Evolutionary conservation across 331 rosid species (phyloP), one percentile per base, ranked within the genome.

Genomic region (Ulmus americana): DNA sequence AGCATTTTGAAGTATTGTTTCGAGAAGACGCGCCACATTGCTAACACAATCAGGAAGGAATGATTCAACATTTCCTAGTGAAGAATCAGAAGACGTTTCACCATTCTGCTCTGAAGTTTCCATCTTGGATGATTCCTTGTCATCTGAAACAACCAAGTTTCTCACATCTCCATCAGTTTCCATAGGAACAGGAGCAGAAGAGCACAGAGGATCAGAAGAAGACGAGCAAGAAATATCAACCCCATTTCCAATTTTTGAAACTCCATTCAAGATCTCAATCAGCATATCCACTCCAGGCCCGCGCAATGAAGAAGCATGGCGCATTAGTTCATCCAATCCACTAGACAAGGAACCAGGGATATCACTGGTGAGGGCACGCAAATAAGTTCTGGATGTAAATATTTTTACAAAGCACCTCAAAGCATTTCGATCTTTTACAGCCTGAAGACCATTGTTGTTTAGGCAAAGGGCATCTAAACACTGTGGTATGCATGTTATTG

Each of bases 251-350:
- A 94, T 81, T 71, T 83, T 94, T 75, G 80, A 74, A 70, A 90
- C 78, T 60, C 70, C 50, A 82, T 74, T 85, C 54, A 94, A 80
- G 22, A 94, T 90, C 79, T 94, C 99, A 74, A 94, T 78, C 75
- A 94, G 75, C 95, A 90, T 87, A 45, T 94, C 99, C 64, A 94
- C 97, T 65, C 99, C 99, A 61, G 88, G 88, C 57, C 87, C 97
- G 58, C 99, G 96, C 54, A 94, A 73, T 7, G 92, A 87, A 28
- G 99, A 67, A 66, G 95, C 92, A 59, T 94, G 99, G 63, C 99
- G 97, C 99, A 94, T 85, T 56, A 94, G 73, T 75, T 94, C 99
- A 82, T 94, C 99, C 70, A 94, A 69, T 20, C 97, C 97, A 75
- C 90, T 82, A 63, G 99, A 90, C 77, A 94, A 81, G 61, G 95